Evolutionary conservation across 805 yeast species (phyloP).

Genomic region (Ogataea philodendri): DNA sequence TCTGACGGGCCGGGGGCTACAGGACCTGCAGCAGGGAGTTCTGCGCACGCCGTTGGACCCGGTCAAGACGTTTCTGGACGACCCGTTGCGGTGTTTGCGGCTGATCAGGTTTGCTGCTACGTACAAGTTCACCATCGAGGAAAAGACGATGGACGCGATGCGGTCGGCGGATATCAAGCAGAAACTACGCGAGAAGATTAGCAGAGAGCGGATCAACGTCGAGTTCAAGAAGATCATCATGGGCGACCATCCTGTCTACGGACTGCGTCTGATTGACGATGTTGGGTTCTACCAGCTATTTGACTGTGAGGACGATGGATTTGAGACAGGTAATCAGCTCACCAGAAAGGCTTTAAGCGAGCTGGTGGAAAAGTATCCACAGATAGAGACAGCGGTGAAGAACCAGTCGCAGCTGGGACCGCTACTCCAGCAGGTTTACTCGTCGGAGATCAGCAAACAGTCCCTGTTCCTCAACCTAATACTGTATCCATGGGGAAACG

Average conservation of each 20-base stretch:
- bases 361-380: slow-evolving; percentile 20
- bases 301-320: slow-evolving; percentile 34
- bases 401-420: slow-evolving; percentile 2
- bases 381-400: slow-evolving; percentile 21
- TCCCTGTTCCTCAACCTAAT: slow-evolving; percentile 49
- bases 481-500: slow-evolving; percentile 47
- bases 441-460: slow-evolving; percentile 23
- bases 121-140: slow-evolving; percentile 65
- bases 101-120: slow-evolving; percentile 82
- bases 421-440: slow-evolving; percentile 22
- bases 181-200: slow-evolving; percentile 69
- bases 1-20: slow-evolving; percentile 70
- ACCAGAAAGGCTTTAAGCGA: slow-evolving; percentile 16
- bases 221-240: slow-evolving; percentile 77
- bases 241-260: slow-evolving; percentile 61
- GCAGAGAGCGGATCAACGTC: slow-evolving; percentile 85
- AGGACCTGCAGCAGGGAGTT: slow-evolving; percentile 67
- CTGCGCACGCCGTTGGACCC: slow-evolving; percentile 89
- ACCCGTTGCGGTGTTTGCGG: slow-evolving; percentile 87
- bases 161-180: slow-evolving; percentile 49
- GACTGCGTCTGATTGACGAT: slow-evolving; percentile 55
- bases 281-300: slow-evolving; percentile 62
- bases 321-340: slow-evolving; percentile 6
- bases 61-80: slow-evolving; percentile 81
- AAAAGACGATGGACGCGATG: slow-evolving; percentile 64